These are phyloP conservation scores for Lyophyllum decastes DNA, from an alignment of 768 basidiomycete species.

Conservation along the genomic window DNA sequence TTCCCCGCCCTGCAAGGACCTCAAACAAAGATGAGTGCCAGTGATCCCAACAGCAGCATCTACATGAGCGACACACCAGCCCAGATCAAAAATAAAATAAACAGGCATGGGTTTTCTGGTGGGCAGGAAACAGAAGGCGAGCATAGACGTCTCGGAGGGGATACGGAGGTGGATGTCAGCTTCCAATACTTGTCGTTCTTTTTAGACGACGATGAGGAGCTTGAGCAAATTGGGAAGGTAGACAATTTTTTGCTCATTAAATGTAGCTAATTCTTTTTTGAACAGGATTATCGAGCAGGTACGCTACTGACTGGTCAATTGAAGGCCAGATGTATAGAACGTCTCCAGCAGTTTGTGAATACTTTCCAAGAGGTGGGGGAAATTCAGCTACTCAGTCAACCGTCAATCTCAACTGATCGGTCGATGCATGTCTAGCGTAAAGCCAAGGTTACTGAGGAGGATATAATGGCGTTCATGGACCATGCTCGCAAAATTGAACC, in stretches of 20 bases:
- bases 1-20: conserved; percentile 98
- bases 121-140: conserved; percentile 96
- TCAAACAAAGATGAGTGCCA: conserved; percentile 99
- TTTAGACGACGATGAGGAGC: conserved; percentile 91
- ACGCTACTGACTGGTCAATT: conserved; percentile 86
- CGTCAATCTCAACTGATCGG: conserved; percentile 6
- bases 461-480: conserved; percentile 81
- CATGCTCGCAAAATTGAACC: conserved; percentile 72
- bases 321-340: conserved; percentile 83
- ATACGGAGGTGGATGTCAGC: conserved; percentile 93
- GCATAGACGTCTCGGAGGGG: conserved; percentile 83
- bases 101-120: conserved; percentile 93
- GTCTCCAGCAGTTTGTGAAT: conserved; percentile 80
- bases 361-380: conserved; percentile 76
- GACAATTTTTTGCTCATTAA: conserved; percentile 18
- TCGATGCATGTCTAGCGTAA: conserved; percentile 57
- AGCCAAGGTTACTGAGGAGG: conserved; percentile 78
- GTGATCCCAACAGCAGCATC: conserved; percentile 88
- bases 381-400: neutral
- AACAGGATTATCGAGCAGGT: conserved; percentile 90
- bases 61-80: conserved; percentile 93
- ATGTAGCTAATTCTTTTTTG: neutral
- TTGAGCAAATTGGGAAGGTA: conserved; percentile 76
- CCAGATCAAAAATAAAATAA: conserved; percentile 98
- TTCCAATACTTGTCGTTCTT: conserved; percentile 97